Conservation (phyloP, 2,329 filamentous ascomycete genomes). For the Arthrocladium fulminans region DNA sequence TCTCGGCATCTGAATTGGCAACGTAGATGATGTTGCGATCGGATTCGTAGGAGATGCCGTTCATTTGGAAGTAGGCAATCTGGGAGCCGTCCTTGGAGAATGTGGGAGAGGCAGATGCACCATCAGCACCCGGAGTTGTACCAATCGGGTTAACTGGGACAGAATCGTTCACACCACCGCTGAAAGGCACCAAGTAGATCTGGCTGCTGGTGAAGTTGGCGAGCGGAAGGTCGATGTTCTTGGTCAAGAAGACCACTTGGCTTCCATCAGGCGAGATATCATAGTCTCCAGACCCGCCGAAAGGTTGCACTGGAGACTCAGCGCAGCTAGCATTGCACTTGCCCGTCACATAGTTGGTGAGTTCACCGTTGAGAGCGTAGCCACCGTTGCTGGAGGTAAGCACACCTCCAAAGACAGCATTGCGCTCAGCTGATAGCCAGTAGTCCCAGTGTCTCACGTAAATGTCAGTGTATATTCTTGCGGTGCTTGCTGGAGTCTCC, state of each 20-base stretch:
- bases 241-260: conserved; percentile 35
- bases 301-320: conserved; percentile 47
- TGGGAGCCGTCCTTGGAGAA: conserved; percentile 66
- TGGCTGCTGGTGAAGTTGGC: conserved; percentile 69
- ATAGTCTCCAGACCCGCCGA: conserved; percentile 73
- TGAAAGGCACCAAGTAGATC: conserved; percentile 62
- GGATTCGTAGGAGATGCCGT: conserved; percentile 65
- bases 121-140: conserved; percentile 42
- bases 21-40: conserved; percentile 53
- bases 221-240: conserved; percentile 33
- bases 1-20: conserved; percentile 26
- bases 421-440: conserved; percentile 61
- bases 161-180: conserved; percentile 46
- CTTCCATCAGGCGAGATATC: conserved; percentile 46
- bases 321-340: conserved; percentile 44
- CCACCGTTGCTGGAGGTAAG: conserved; percentile 36
- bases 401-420: conserved; percentile 64
- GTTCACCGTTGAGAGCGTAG: conserved; percentile 36
- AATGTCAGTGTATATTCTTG: conserved; percentile 62
- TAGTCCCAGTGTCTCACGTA: conserved; percentile 78
- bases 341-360: conserved; percentile 38
- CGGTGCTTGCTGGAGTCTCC: conserved; percentile 53
- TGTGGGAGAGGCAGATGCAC: conserved; percentile 54
- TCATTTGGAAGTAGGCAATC: conserved; percentile 73
- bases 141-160: conserved; percentile 35